Evolutionary conservation across 306 rosid species (phyloP), one percentile per base, ranked within the genome.

Genomic region (Astragalus membranaceus): DNA sequence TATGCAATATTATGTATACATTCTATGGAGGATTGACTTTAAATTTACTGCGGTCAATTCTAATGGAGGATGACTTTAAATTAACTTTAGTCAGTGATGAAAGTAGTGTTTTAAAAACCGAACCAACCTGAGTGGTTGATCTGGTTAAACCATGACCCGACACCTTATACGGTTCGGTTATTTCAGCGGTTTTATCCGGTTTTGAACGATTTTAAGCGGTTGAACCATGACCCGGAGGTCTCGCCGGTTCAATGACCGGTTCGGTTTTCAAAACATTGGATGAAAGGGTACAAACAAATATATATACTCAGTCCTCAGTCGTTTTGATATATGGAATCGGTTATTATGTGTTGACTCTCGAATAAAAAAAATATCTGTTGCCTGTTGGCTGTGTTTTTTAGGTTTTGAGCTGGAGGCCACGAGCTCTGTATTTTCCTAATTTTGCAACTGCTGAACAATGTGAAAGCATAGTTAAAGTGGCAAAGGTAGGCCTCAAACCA

Each of bases 361-460:
- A 23, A 33, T 35, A 10, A 50, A 52, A 39, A 30, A 39, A 43
- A 26, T 57, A 6, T n/a, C n/a, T n/a, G n/a, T n/a, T n/a, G n/a
- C 48, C 65, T 52, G 13, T 51, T 65, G 41, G 20, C 49, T 23
- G 58, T 37, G 49, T 57, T 64, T 43, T 44, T 13, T 75, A 88
- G 98, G 77, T 90, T 66, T 84, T 93, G 83, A 93, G 96, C 80
- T 90, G 98, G 97, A 82, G 64, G 69, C 98, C 97, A 3, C 88
- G 97, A 20, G 96, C 96, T 6, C 63, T 87, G 3, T 87, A 87
- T 84, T 93, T 90, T 80, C 97, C 98, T 3, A 87, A 88, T 75
- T 90, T 93, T 64, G 96, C 97, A 62, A 85, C 88, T 69, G 80
- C 87, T 1, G 94, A 87, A 72, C 90, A 85, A 84, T 93, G 98